Evolutionary conservation across 805 yeast species (phyloP).

Genomic region (Cyberlindnera euphorbiiphila): DNA sequence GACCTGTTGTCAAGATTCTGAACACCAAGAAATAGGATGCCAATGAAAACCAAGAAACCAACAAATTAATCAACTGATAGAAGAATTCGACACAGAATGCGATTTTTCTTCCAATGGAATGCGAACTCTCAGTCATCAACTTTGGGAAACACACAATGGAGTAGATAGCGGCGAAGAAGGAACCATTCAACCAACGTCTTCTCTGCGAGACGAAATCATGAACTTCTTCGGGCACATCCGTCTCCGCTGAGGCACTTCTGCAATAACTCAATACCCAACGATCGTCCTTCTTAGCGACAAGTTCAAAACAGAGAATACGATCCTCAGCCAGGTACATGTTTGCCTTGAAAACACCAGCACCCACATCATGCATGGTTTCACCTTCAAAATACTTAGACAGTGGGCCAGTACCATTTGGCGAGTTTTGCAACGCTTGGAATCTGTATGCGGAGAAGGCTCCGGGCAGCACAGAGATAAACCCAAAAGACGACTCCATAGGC

Average conservation of each 20-base stretch:
- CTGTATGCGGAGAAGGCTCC: constrained; percentile 97
- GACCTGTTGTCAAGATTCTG: constrained; percentile 75
- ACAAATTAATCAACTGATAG: constrained; percentile 68
- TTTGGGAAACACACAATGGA: constrained; percentile 73
- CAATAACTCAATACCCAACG: constrained; percentile 83
- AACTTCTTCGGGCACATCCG: constrained; percentile 89
- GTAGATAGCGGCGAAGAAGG: constrained; percentile 91
- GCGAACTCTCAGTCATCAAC: constrained; percentile 71
- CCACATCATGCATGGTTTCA: constrained; percentile 65
- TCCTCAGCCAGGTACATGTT: constrained; percentile 98
- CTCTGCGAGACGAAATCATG: constrained; percentile 88
- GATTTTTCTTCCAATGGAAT: constrained; percentile 62
- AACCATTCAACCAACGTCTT: constrained; percentile 96
- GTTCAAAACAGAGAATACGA: constrained; percentile 89
- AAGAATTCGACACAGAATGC: constrained; percentile 72
- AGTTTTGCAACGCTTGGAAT: constrained; percentile 68
- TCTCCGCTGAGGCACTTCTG: constrained; percentile 83
- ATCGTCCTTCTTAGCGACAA: constrained; percentile 76
- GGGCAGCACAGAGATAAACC: constrained; percentile 90
- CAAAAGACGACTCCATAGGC: constrained; percentile 93
- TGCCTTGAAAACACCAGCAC: constrained; percentile 82
- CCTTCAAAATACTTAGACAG: constrained; percentile 89
- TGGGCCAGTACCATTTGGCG: constrained; percentile 75
- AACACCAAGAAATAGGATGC: constrained; percentile 90
- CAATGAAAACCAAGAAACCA: constrained; percentile 89